Evolutionary conservation across 345 rosid species (phyloP).

Genomic region (Camelina neglecta): DNA sequence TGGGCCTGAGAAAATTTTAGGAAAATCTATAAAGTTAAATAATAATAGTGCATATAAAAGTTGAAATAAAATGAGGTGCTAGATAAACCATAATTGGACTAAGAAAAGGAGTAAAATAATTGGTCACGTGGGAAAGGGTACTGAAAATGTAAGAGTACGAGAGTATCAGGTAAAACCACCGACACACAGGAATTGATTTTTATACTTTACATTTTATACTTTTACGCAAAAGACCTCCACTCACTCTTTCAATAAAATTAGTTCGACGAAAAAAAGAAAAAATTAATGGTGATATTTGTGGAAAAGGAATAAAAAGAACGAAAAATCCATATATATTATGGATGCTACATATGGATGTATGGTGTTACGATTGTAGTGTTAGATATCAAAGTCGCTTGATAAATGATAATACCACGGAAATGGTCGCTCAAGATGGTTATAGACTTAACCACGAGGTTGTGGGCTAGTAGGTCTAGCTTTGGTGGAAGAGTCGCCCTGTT

Average conservation of each 20-base stretch:
- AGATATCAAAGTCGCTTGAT: not conserved
- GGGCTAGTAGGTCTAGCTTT: too few relatives aligned
- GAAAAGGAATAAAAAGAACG: not conserved
- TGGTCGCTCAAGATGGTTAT: not conserved
- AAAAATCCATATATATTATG: not conserved
- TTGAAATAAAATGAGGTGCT: not conserved
- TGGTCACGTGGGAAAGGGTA: slow-evolving; percentile 28
- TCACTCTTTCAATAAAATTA: not conserved
- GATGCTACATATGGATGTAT: not conserved
- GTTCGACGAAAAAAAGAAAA: not conserved
- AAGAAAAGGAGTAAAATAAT: slow-evolving; percentile 3
- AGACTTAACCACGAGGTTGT: too few relatives aligned
- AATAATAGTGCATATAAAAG: not conserved
- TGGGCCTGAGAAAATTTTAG: not conserved
- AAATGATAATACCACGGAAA: not conserved
- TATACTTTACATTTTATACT: not conserved
- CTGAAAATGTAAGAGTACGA: slow-evolving; percentile 22
- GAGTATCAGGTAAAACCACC: slow-evolving; percentile 26
- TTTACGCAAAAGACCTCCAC: not conserved
- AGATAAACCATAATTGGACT: slow-evolving; percentile 10
- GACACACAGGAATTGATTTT: slow-evolving; percentile 22
- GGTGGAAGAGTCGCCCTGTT: too few relatives aligned
- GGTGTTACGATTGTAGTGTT: not conserved
- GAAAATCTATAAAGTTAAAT: not conserved
- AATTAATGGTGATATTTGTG: not conserved